These are phyloP conservation scores for Xylaria palmicola DNA, from an alignment of 495 filamentous ascomycete genomes.

Conservation along the genomic window DNA sequence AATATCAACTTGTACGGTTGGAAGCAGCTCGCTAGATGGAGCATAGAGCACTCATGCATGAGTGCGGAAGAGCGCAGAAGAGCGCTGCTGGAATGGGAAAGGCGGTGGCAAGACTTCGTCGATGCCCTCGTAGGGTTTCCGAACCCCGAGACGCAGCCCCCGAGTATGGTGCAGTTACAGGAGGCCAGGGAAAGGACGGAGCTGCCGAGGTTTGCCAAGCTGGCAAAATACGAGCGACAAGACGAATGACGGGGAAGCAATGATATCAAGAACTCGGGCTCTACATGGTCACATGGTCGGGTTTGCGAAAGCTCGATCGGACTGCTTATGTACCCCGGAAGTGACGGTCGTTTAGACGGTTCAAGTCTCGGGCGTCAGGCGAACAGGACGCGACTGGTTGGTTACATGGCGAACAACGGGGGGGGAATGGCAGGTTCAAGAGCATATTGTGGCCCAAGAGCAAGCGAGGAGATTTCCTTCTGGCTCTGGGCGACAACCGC, in stretches of 20 bases:
- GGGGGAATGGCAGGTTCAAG: background rate
- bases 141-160: background rate
- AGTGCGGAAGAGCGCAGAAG: conserved; percentile 29
- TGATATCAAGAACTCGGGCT: too few species aligned
- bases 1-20: conserved; percentile 53
- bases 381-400: background rate
- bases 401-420: background rate
- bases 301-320: too few species aligned
- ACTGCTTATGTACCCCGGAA: background rate
- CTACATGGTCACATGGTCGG: too few species aligned
- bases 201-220: background rate
- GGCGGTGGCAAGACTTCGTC: conserved; percentile 47
- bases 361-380: background rate
- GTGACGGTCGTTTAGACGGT: background rate
- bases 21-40: conserved; percentile 55
- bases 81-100: conserved; percentile 41
- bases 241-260: background rate
- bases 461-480: background rate
- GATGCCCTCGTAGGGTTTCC: background rate
- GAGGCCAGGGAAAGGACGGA: background rate
- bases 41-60: conserved; percentile 53
- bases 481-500: too few species aligned
- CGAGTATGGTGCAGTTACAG: background rate
- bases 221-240: background rate
- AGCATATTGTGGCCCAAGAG: background rate